Base-by-base conservation (phyloP, 2,329 filamentous ascomycete species). In the Verticillium albo-atrum region DNA sequence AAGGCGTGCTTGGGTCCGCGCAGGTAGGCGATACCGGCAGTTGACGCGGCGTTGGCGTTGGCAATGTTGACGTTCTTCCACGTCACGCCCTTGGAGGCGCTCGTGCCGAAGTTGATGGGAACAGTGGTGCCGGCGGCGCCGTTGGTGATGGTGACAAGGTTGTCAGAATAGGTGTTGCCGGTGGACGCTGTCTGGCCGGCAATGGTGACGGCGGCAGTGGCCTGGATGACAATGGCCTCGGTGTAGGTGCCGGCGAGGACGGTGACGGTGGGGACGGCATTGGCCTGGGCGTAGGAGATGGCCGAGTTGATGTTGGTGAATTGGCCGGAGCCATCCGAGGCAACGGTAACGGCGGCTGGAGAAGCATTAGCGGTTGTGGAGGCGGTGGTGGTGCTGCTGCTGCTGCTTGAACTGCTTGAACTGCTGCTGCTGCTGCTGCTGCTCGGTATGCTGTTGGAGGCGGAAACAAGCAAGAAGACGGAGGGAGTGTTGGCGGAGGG, bases 271-370 rank as follows among this genome's bases (percentile, higher is more conserved):
- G 78, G 71, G 25, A 76, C 69, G 1, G 67, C 71, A 56, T 72
- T 72, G 55, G 65, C 70, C 62, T 78, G 72, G 1, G 79, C 79
- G 30, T 75, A 77, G 3, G 72, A 67, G 20, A 81, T 71, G 28
- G 77, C 78, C 17, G 74, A 70, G 55, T 72, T 73, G 64, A 81
- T 79, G 12, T 71, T 75, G 17, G 76, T 77, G 59, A 75, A 80
- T 54, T 79, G 75, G 23, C 73, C 77, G 25, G 70, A 74, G 30
- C 75, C 75, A 62, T 79, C 77, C 1, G 71, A 60, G 17, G 77
- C 76, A 55, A 81, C 78, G 1, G 77, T 78, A 32, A 80, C 71
- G 9, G 80, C 71, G 9, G 70, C 72, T 50, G 54, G 32, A 50
- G 30, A 25, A 20, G 32, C 23, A 32, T 57, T 56, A 57, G 61